Conservation (phyloP, 306 rosid genomes). For the Ammopiptanthus mongolicus region DNA sequence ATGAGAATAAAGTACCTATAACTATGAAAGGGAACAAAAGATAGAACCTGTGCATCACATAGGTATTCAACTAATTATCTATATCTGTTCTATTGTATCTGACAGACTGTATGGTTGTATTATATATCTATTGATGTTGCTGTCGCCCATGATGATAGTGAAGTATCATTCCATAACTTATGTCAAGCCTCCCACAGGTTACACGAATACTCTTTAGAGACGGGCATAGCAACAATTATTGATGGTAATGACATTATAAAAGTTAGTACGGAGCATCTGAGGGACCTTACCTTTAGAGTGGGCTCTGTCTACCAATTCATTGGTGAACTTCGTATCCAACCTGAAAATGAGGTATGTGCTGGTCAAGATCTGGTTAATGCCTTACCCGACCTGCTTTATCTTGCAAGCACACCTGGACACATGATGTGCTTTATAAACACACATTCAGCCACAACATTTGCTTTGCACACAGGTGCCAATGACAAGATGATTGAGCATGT, state of each 20-base stretch:
- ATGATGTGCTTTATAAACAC: not conserved
- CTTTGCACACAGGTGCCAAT: not conserved
- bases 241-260: constrained; percentile 41
- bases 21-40: too few species aligned
- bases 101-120: not conserved
- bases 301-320: constrained; percentile 82
- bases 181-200: constrained; percentile 36
- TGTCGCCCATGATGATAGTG: not conserved
- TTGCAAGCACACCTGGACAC: not conserved
- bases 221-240: constrained; percentile 49
- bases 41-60: too few species aligned
- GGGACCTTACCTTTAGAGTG: constrained; percentile 53
- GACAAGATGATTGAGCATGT: constrained; percentile 3
- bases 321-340: constrained; percentile 66
- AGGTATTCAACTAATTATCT: not conserved
- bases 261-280: constrained; percentile 44
- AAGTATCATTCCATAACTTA: constrained; percentile 3
- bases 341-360: constrained; percentile 54
- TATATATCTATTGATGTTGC: not conserved
- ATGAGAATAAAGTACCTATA: too few species aligned
- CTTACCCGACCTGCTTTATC: not conserved
- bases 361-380: not conserved
- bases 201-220: constrained; percentile 54
- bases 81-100: constrained; percentile 16
- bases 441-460: not conserved